phyloP scores from a whole-genome alignment of 176 grass and related monocot species.

The Bonia amplexicaulis region DNA sequence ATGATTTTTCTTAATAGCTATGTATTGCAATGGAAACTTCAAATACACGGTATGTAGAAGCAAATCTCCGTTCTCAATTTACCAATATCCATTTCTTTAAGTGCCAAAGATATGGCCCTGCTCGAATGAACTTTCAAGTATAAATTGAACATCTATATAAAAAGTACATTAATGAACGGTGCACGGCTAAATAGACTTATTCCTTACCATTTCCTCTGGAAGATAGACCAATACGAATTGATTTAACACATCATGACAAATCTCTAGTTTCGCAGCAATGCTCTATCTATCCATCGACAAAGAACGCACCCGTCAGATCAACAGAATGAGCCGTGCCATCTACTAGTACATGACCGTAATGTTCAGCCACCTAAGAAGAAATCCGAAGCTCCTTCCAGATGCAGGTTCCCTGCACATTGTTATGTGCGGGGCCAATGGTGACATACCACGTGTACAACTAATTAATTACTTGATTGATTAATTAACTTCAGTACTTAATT shows the following conservation, averaged over 20 bases:
- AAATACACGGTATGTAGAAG: neutral
- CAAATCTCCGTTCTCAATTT: neutral
- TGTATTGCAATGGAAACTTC: neutral
- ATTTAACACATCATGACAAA: neutral
- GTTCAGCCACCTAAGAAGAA: neutral
- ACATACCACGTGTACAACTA: no score
- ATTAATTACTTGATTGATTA: no score
- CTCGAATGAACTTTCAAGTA: neutral
- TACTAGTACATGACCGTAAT: no score
- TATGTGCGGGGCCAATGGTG: no score
- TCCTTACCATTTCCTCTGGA: neutral
- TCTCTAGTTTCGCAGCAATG: no score
- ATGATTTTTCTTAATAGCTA: neutral
- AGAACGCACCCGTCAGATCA: no score
- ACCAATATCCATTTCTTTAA: neutral
- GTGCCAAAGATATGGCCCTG: neutral
- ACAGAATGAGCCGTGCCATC: neutral
- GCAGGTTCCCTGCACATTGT: no score
- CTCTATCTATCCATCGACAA: neutral
- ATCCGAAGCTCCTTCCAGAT: neutral
- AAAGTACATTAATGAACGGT: neutral
- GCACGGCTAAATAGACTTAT: neutral
- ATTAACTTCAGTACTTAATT: no score
- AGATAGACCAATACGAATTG: neutral
- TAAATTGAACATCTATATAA: neutral